Conservation (phyloP, 805 yeast genomes). For the Candida broadrunensis region DNA sequence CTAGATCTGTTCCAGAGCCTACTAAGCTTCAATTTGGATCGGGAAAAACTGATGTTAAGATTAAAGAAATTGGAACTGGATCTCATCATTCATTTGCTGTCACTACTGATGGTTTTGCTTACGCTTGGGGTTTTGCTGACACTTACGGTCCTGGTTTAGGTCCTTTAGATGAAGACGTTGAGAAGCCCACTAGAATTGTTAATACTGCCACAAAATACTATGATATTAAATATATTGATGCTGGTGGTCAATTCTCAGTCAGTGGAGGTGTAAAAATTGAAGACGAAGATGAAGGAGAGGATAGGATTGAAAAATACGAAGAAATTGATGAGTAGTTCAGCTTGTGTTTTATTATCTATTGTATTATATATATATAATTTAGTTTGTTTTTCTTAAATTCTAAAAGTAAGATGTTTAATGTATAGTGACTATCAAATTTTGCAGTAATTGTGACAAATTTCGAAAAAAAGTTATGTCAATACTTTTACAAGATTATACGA, state of each 20-base stretch:
- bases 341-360: not conserved
- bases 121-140: constrained; percentile 98
- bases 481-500: no score
- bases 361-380: not conserved
- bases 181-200: constrained; percentile 80
- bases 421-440: no score
- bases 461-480: no score
- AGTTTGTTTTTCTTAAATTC: no score
- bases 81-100: constrained; percentile 91
- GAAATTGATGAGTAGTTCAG: constrained; percentile 38
- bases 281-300: constrained; percentile 47
- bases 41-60: constrained; percentile 27
- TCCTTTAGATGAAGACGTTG: constrained; percentile 84
- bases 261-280: constrained; percentile 74
- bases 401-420: no score
- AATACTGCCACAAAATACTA: constrained; percentile 91
- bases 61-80: constrained; percentile 65
- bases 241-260: constrained; percentile 95
- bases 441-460: no score
- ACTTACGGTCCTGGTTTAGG: constrained; percentile 97
- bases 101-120: constrained; percentile 77
- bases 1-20: constrained; percentile 85
- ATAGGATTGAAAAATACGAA: constrained; percentile 49
- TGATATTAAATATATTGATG: constrained; percentile 70
- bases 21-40: constrained; percentile 51